phyloP scores from a whole-genome alignment of 2,329 filamentous ascomycete genomes.

The Ceratocystis alfenasii region DNA sequence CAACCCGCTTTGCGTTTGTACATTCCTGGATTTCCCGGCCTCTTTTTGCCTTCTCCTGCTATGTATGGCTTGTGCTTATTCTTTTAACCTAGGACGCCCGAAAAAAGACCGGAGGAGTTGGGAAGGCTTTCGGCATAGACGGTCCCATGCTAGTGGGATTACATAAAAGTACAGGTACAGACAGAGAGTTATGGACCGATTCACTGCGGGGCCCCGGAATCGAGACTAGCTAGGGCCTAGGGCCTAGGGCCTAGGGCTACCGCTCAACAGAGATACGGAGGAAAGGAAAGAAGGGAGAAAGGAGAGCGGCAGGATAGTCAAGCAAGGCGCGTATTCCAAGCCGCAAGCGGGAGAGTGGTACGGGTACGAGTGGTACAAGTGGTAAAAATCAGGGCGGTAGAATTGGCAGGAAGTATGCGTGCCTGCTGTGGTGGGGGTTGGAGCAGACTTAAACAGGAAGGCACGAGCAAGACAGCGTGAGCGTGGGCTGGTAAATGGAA shows the following conservation, averaged over 20 bases:
- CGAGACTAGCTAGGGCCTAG: not conserved
- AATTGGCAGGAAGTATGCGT: not conserved
- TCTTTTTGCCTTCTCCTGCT: not conserved
- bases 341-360: not conserved
- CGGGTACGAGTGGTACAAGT: not conserved
- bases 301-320: not conserved
- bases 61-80: conserved; percentile 2
- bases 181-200: not conserved
- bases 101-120: conserved; percentile 8
- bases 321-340: not conserved
- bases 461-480: not conserved
- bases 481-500: not conserved
- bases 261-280: not conserved
- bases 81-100: not conserved
- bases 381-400: not conserved
- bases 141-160: not conserved
- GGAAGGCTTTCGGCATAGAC: not conserved
- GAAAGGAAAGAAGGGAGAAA: not conserved
- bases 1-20: not conserved
- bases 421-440: not conserved
- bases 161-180: not conserved
- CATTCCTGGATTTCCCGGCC: conserved; percentile 11
- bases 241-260: not conserved
- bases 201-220: not conserved
- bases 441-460: not conserved